Conservation (phyloP, 495 filamentous ascomycete genomes). For the Neurospora intermedia region DNA sequence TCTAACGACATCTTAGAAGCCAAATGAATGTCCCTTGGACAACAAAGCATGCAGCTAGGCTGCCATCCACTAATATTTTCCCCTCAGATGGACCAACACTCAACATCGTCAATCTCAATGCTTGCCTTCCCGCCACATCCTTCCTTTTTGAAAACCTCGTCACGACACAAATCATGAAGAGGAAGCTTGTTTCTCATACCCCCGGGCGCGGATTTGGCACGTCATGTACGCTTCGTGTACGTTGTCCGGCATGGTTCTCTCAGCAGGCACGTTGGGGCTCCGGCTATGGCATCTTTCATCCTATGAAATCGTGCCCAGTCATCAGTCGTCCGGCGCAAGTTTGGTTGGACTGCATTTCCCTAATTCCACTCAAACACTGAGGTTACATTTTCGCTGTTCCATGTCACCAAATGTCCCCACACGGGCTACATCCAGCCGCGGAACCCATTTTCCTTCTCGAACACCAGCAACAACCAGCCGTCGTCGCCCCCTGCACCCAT, state of each 20-base stretch:
- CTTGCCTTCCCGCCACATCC: neutral
- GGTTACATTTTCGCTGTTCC: slow-evolving; percentile 22
- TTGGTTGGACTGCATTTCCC: slow-evolving; percentile 23
- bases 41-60: neutral
- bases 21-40: neutral
- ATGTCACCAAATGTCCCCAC: slow-evolving; percentile 7
- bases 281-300: slow-evolving; percentile 18
- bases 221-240: slow-evolving; percentile 18
- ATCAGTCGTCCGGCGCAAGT: slow-evolving; percentile 26
- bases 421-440: slow-evolving; percentile 5
- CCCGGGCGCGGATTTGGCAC: slow-evolving; percentile 9
- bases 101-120: neutral
- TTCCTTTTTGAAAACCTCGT: neutral
- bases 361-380: slow-evolving; percentile 15
- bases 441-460: slow-evolving; percentile 16
- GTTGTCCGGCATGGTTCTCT: slow-evolving; percentile 16
- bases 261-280: slow-evolving; percentile 14
- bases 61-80: neutral
- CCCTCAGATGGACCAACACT: neutral
- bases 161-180: neutral
- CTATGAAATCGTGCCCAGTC: slow-evolving; percentile 31
- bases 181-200: neutral
- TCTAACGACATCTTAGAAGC: neutral
- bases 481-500: slow-evolving; percentile 9
- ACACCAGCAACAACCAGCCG: slow-evolving; percentile 8